A percentile compares a stretch with the other conserved stretches of the same genome.
Conservation (phyloP, 352 stramenopile species). For the Globisporangium emineosum region DNA sequence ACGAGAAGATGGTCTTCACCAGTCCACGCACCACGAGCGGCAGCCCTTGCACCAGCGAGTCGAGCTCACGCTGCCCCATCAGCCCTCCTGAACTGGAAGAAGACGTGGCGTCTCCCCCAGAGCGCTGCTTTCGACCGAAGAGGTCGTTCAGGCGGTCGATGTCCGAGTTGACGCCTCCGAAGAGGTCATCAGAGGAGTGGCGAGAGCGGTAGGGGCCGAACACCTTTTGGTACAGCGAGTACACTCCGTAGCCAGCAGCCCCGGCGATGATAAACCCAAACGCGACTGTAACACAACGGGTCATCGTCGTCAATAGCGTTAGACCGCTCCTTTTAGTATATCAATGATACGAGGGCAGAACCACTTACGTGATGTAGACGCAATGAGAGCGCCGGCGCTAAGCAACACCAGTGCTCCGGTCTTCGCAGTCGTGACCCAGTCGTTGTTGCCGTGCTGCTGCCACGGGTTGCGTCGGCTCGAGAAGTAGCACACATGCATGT, state of each 20-base stretch:
- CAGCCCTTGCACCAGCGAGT: slow-evolving; percentile 53
- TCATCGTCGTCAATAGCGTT: neutral
- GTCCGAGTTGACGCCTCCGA: slow-evolving; percentile 38
- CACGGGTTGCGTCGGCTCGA: slow-evolving; percentile 37
- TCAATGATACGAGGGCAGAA: neutral
- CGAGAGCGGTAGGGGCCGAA: slow-evolving; percentile 44
- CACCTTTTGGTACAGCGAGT: slow-evolving; percentile 65
- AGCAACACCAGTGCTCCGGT: slow-evolving; percentile 59
- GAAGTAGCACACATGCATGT: slow-evolving; percentile 28
- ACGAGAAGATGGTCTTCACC: slow-evolving; percentile 66
- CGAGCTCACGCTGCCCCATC: slow-evolving; percentile 36
- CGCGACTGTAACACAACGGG: slow-evolving; percentile 33
- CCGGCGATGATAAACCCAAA: slow-evolving; percentile 69
- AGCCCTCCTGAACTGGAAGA: neutral
- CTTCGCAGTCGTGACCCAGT: slow-evolving; percentile 59
- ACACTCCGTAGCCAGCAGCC: slow-evolving; percentile 67
- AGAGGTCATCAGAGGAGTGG: slow-evolving; percentile 29
- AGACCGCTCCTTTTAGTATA: neutral
- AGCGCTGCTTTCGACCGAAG: slow-evolving; percentile 30
- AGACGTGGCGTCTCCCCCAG: neutral
- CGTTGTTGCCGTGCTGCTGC: slow-evolving; percentile 24
- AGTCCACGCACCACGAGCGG: slow-evolving; percentile 56
- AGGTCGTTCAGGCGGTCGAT: slow-evolving; percentile 48
- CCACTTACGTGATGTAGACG: slow-evolving; percentile 58
- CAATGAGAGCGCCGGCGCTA: slow-evolving; percentile 51